These are phyloP conservation scores for Arachnopeziza araneosa DNA, from an alignment of 2,329 filamentous ascomycete species.

Conservation along the genomic window DNA sequence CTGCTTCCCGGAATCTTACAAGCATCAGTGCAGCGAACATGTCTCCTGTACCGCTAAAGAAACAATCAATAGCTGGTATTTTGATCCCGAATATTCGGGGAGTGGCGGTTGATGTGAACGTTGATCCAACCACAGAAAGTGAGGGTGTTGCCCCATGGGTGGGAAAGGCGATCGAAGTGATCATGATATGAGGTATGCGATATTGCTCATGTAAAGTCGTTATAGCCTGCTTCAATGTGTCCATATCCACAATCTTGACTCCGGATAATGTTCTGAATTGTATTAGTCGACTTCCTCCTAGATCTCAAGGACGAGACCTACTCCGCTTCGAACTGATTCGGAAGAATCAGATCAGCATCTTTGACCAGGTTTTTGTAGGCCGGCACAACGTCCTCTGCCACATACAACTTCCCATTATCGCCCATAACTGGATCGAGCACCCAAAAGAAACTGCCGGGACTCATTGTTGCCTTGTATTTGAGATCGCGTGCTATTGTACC, in stretches of 20 bases:
- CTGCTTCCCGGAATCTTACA: conserved; percentile 80
- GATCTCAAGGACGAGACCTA: conserved; percentile 38
- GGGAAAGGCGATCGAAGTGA: conserved; percentile 75
- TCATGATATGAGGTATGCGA: conserved; percentile 79
- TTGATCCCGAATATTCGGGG: conserved; percentile 85
- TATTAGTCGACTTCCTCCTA: conserved; percentile 7
- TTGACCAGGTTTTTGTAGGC: conserved; percentile 77
- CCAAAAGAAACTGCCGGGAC: conserved; percentile 86
- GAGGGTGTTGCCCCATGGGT: conserved; percentile 46
- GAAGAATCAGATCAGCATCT: conserved; percentile 84
- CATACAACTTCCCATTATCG: conserved; percentile 87
- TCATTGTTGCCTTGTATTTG: conserved; percentile 54
- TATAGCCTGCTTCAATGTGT: conserved; percentile 68
- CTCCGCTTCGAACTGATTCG: conserved; percentile 98
- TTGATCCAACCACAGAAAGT: conserved; percentile 73
- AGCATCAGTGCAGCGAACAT: conserved; percentile 96
- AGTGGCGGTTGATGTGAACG: conserved; percentile 54
- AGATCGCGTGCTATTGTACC: conserved; percentile 80
- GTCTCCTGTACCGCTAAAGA: conserved; percentile 94
- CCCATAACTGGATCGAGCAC: conserved; percentile 98
- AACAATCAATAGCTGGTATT: conserved; percentile 82
- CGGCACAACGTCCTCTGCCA: conserved; percentile 84
- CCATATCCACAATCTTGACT: conserved; percentile 73
- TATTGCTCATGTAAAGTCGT: conserved; percentile 70
- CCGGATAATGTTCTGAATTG: conserved; percentile 67